These are phyloP conservation scores for Friedmanniomyces endolithicus DNA, from an alignment of 495 filamentous ascomycete species.

Conservation along the genomic window DNA sequence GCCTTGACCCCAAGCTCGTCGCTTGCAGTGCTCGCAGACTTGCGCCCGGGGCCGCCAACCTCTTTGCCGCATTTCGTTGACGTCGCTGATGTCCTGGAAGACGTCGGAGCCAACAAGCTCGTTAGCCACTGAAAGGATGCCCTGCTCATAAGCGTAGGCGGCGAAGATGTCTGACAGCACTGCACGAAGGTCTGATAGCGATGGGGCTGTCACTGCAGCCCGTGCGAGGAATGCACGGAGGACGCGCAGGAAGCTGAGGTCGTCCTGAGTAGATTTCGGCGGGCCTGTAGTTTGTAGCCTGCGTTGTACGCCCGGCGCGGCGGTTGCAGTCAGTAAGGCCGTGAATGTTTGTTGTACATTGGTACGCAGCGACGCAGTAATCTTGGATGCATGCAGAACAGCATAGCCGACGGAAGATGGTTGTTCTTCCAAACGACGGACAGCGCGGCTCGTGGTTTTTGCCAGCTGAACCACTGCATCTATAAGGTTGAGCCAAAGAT, in stretches of 20 bases:
- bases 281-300: slow-evolving; percentile 13
- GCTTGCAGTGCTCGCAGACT: slow-evolving; percentile 74
- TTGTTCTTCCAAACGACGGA: slow-evolving; percentile 11
- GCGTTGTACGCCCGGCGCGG: slow-evolving; percentile 41
- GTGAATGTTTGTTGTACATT: slow-evolving; percentile 87
- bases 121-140: slow-evolving; percentile 72
- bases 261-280: slow-evolving; percentile 28
- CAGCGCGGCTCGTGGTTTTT: slow-evolving; percentile 33
- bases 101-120: slow-evolving; percentile 78
- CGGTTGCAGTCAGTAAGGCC: slow-evolving; percentile 50
- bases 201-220: slow-evolving; percentile 68
- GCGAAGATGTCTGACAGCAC: slow-evolving; percentile 84
- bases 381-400: slow-evolving; percentile 28
- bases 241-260: slow-evolving; percentile 71
- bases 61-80: slow-evolving; percentile 59
- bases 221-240: slow-evolving; percentile 81
- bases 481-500: slow-evolving; percentile 83
- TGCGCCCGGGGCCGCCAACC: slow-evolving; percentile 83
- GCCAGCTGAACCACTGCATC: slow-evolving; percentile 72
- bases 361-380: slow-evolving; percentile 53
- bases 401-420: neutral
- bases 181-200: slow-evolving; percentile 69
- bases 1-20: slow-evolving; percentile 79
- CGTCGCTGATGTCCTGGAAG: slow-evolving; percentile 70
- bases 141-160: slow-evolving; percentile 86